Percentiles rank a stretch among this genome's conserved stretches.
Evolutionary conservation across 345 rosid genomes (phyloP).

Genomic region (Brassica incana): DNA sequence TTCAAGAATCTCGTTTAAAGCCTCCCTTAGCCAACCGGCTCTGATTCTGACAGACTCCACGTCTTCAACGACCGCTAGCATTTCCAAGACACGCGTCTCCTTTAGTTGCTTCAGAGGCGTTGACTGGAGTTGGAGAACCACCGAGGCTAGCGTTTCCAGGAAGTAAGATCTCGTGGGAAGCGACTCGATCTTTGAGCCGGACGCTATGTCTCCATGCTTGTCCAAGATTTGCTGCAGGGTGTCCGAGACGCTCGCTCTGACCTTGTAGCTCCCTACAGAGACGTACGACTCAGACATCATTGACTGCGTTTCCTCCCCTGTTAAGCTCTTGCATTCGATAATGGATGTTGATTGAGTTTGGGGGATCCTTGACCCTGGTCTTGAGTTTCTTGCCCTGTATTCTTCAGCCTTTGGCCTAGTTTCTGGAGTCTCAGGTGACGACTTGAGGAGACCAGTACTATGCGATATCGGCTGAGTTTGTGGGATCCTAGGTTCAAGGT

Average conservation of each 20-base stretch:
- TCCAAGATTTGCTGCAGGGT: neutral
- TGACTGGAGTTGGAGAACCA: neutral
- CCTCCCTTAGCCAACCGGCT: neutral
- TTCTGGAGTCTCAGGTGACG: neutral
- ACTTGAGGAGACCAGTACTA: neutral
- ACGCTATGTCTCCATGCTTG: neutral
- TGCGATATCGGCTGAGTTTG: neutral
- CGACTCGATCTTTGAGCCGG: neutral
- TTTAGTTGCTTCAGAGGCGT: neutral
- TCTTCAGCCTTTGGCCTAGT: slow-evolving; percentile 31
- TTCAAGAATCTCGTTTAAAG: neutral
- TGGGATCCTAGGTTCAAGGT: neutral
- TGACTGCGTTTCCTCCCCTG: neutral
- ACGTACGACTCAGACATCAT: neutral
- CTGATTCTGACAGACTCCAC: neutral
- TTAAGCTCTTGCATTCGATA: neutral
- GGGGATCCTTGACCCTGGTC: neutral
- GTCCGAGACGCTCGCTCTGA: neutral
- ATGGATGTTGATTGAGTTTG: neutral
- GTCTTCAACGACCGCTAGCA: neutral
- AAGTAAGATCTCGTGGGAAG: neutral
- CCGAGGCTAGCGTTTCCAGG: neutral
- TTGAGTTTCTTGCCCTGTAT: neutral
- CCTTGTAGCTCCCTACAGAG: neutral
- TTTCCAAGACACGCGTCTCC: neutral